Conservation (phyloP, 2,329 filamentous ascomycete genomes). For the Cladosporium sp. region DNA sequence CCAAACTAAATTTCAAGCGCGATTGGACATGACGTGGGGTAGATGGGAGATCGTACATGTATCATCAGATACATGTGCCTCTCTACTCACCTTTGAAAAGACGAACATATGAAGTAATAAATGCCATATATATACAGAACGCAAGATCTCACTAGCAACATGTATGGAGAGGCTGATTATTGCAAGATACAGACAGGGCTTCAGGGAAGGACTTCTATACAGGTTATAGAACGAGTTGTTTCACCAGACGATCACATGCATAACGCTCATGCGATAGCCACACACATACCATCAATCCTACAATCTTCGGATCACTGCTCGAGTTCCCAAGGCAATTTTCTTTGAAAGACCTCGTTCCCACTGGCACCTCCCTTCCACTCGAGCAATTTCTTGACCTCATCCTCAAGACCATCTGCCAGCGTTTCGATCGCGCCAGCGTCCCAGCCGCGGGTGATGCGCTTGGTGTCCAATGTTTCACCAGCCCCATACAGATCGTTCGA, state of each 20-base stretch:
- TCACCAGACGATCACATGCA: too few relatives aligned
- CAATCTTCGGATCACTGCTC: too few relatives aligned
- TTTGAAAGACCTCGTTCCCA: conserved; percentile 24
- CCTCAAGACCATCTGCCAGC: conserved; percentile 18
- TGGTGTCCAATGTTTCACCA: conserved; percentile 31
- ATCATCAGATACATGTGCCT: not conserved
- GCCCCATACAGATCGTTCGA: conserved; percentile 37
- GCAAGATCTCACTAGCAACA: too few relatives aligned
- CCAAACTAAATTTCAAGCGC: conserved; percentile 9
- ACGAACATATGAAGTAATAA: too few relatives aligned
- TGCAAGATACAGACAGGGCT: too few relatives aligned
- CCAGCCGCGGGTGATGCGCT: conserved; percentile 41
- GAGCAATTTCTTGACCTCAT: conserved; percentile 21
- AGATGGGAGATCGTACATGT: not conserved
- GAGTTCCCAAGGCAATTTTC: conserved; percentile 24
- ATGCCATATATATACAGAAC: too few relatives aligned
- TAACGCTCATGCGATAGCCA: too few relatives aligned
- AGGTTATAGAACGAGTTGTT: too few relatives aligned
- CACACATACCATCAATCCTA: too few relatives aligned
- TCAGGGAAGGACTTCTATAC: too few relatives aligned
- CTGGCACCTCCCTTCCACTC: conserved; percentile 27
- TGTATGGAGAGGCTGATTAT: too few relatives aligned
- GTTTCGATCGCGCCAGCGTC: conserved; percentile 15
- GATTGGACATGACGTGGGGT: not conserved
- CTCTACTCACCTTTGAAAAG: too few relatives aligned